Conservation (phyloP, 129 eudicot species). For the Calendula officinalis region DNA sequence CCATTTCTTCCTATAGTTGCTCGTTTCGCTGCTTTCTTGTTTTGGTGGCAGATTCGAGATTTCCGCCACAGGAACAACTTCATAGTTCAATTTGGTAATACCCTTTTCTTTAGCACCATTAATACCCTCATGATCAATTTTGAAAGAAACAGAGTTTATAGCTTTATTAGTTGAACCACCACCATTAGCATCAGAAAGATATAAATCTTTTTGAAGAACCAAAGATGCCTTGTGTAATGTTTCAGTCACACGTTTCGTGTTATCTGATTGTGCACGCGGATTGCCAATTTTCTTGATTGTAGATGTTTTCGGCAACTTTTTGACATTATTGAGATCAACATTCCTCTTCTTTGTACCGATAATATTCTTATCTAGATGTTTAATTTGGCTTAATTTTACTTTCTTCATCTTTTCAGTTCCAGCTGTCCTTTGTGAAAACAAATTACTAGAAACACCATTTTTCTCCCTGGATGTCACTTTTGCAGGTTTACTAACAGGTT, state of each 20-base stretch:
- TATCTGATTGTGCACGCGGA: slow-evolving; percentile 25
- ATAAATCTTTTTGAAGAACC: slow-evolving; percentile 29
- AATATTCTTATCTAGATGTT: slow-evolving; percentile 30
- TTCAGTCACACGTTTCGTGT: slow-evolving; percentile 9
- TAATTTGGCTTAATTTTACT: slow-evolving; percentile 19
- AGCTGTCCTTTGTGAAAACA: slow-evolving; percentile 19
- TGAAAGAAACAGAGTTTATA: slow-evolving; percentile 28
- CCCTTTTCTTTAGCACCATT: slow-evolving; percentile 22
- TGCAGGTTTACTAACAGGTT: slow-evolving; percentile 17
- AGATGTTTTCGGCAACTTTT: slow-evolving; percentile 42
- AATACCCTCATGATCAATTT: slow-evolving; percentile 22
- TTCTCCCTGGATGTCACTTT: slow-evolving; percentile 30
- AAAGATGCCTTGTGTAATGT: slow-evolving; percentile 28
- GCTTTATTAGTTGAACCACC: slow-evolving; percentile 25
- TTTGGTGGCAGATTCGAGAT: slow-evolving; percentile 43
- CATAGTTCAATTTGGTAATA: slow-evolving; percentile 31
- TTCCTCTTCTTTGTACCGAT: slow-evolving; percentile 9
- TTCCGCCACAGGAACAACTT: slow-evolving; percentile 33
- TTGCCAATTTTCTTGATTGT: slow-evolving; percentile 39
- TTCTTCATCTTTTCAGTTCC: slow-evolving; percentile 35
- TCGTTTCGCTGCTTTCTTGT: slow-evolving; percentile 34
- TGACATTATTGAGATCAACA: slow-evolving; percentile 32
- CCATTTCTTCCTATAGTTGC: slow-evolving; percentile 67
- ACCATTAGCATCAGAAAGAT: slow-evolving; percentile 26
- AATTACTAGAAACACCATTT: slow-evolving; percentile 2